These are phyloP conservation scores for Penicillium pulvis DNA, from an alignment of 495 filamentous ascomycete genomes.

Conservation along the genomic window DNA sequence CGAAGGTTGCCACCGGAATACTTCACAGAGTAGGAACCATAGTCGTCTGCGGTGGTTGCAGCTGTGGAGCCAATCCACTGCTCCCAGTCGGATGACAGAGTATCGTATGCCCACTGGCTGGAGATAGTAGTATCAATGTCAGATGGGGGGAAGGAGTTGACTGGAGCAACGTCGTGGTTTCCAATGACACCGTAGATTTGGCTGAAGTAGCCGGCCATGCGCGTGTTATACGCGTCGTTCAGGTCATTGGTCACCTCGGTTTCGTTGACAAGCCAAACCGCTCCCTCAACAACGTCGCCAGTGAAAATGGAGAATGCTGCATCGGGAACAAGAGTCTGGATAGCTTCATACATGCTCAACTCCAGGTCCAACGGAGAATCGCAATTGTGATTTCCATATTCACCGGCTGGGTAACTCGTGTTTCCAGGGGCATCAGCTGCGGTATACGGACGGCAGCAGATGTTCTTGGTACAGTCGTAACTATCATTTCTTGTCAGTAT, in stretches of 20 bases:
- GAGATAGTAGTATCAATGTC: slow-evolving; percentile 36
- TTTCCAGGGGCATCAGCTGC: slow-evolving; percentile 43
- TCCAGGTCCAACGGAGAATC: slow-evolving; percentile 54
- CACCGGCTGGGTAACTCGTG: slow-evolving; percentile 44
- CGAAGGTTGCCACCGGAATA: slow-evolving; percentile 44
- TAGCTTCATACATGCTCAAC: slow-evolving; percentile 54
- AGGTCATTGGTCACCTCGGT: slow-evolving; percentile 45
- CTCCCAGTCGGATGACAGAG: slow-evolving; percentile 47
- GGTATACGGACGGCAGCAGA: slow-evolving; percentile 57
- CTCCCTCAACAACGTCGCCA: slow-evolving; percentile 30
- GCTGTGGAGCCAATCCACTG: slow-evolving; percentile 47
- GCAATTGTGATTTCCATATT: slow-evolving; percentile 51
- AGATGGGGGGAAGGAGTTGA: slow-evolving; percentile 51
- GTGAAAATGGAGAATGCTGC: slow-evolving; percentile 30
- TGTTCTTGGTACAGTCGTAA: slow-evolving; percentile 55
- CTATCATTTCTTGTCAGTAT: slow-evolving; percentile 4
- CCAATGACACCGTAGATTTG: slow-evolving; percentile 52
- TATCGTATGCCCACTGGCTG: slow-evolving; percentile 55
- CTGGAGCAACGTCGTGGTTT: slow-evolving; percentile 56
- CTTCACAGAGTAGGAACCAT: slow-evolving; percentile 52
- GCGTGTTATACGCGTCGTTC: slow-evolving; percentile 40
- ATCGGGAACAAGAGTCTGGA: slow-evolving; percentile 28
- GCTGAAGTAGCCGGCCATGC: slow-evolving; percentile 32
- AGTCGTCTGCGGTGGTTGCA: slow-evolving; percentile 37
- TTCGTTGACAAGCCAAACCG: slow-evolving; percentile 32